Conservation (phyloP, 768 basidiomycete genomes). For the Asterophora lycoperdoides region DNA sequence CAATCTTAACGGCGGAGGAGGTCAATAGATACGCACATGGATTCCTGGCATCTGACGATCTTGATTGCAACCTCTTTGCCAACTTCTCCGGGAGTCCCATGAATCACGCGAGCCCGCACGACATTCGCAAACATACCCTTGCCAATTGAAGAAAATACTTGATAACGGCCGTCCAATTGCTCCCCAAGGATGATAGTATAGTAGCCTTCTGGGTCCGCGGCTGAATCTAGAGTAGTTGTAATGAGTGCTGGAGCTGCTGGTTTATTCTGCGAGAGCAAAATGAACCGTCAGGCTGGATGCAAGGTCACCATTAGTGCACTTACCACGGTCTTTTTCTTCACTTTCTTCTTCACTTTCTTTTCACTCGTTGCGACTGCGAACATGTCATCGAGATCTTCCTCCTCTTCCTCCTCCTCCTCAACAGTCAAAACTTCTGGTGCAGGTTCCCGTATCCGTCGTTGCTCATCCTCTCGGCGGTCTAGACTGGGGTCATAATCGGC, state of each 20-base stretch:
- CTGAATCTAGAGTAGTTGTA: slow-evolving; percentile 80
- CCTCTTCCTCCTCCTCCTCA: slow-evolving; percentile 50
- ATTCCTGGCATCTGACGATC: slow-evolving; percentile 92
- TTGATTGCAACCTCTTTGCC: slow-evolving; percentile 92
- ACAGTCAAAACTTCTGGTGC: slow-evolving; percentile 30
- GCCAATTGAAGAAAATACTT: slow-evolving; percentile 92
- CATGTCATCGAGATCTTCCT: slow-evolving; percentile 94
- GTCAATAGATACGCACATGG: slow-evolving; percentile 57
- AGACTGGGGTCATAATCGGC: slow-evolving; percentile 83
- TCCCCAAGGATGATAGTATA: slow-evolving; percentile 94
- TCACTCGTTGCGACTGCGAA: slow-evolving; percentile 61
- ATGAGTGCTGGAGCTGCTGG: slow-evolving; percentile 58
- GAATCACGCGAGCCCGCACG: slow-evolving; percentile 79
- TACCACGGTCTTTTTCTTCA: slow-evolving; percentile 57
- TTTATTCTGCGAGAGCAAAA: slow-evolving; percentile 32
- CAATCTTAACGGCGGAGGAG: background rate
- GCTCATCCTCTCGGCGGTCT: slow-evolving; percentile 83
- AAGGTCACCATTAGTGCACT: slow-evolving; percentile 19
- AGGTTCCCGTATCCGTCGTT: slow-evolving; percentile 52
- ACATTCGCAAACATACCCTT: slow-evolving; percentile 99
- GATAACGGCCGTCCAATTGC: slow-evolving; percentile 86
- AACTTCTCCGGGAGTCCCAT: slow-evolving; percentile 51
- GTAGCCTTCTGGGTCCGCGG: slow-evolving; percentile 93
- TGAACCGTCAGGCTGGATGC: background rate
- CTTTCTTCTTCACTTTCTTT: slow-evolving; percentile 57